Base-by-base conservation (phyloP, 139 green algal genomes). In the Diplosphaera chodatii region DNA sequence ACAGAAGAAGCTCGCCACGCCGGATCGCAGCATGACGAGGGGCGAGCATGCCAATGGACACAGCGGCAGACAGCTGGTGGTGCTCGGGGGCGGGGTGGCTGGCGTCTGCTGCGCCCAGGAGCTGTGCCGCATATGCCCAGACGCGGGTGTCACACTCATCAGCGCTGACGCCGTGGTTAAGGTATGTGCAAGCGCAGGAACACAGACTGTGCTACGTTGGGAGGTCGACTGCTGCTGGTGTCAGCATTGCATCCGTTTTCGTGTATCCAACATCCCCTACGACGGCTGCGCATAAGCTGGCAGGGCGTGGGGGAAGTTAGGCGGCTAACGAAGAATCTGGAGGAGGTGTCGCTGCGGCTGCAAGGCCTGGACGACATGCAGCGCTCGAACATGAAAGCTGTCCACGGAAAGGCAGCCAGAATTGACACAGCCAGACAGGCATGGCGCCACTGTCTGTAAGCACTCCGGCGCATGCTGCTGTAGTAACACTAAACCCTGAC, bases 51-150 rank as follows among this genome's bases (percentile, higher is more conserved):
- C n/a, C n/a, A n/a, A n/a, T n/a, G n/a, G n/a, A n/a, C 37, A 48
- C 37, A 48, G 10, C 37, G 37, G 37, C 37, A 59, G 48, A 59
- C 48, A 59, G 25, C 18, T 59, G 48, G 81, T 96, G 0, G 84
- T 96, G 0, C 33, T 96, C 15, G 91, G 91, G 4, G 90, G 86
- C 0, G 91, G 91, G 33, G 86, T 96, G 30, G 88, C 87, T 22
- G 91, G 90, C 20, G 82, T 92, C 5, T 91, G 82, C 70, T 95
- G 89, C 74, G 87, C 80, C 0, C 80, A 92, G 41, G 86, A 94
- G 73, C 79, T 96, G 2, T 84, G 79, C 64, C 76, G 83, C 27
- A 70, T 89, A 1, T 65, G 34, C 8, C 77, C 68, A 2, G 21
- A 82, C 0, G 72, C 82, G 34, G 21, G 73, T 21, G 64, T 94